Evolutionary conservation across 176 grass and related monocot genomes (phyloP).

Genomic region (Bolboschoenus planiculmis): DNA sequence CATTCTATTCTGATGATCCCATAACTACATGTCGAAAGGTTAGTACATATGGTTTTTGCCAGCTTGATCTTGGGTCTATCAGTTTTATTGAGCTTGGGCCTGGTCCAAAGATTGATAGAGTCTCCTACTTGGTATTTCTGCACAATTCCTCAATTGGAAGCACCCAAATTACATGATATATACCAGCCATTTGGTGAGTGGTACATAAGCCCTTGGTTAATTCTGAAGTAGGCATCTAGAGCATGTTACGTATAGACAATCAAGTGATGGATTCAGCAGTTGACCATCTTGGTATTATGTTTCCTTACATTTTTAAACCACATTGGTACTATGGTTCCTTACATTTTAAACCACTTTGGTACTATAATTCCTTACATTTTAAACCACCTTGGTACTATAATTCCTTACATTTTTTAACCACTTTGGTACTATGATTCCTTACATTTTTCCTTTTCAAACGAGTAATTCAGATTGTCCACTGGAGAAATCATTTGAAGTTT

Average conservation of each 20-base stretch:
- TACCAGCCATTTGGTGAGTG: not conserved
- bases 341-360: not conserved
- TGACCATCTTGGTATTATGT: not conserved
- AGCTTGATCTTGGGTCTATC: slow-evolving; percentile 2
- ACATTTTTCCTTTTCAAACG: not conserved
- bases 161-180: not conserved
- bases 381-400: not conserved
- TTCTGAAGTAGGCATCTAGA: not conserved
- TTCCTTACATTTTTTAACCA: not conserved
- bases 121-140: not conserved
- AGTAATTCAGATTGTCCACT: slow-evolving; percentile 81
- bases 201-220: slow-evolving; percentile 25
- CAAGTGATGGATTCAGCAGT: not conserved
- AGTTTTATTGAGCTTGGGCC: not conserved
- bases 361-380: not conserved
- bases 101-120: not conserved
- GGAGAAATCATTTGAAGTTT: slow-evolving; percentile 98
- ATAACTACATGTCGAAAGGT: slow-evolving; percentile 98
- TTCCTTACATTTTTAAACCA: not conserved
- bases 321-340: not conserved
- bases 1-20: slow-evolving; percentile 90
- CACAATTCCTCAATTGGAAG: not conserved
- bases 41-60: not conserved
- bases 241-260: slow-evolving; percentile 5
- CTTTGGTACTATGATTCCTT: not conserved